These are phyloP conservation scores for Saccharomyces pastorianus DNA, from an alignment of 1,139 yeast genomes.

Conservation along the genomic window DNA sequence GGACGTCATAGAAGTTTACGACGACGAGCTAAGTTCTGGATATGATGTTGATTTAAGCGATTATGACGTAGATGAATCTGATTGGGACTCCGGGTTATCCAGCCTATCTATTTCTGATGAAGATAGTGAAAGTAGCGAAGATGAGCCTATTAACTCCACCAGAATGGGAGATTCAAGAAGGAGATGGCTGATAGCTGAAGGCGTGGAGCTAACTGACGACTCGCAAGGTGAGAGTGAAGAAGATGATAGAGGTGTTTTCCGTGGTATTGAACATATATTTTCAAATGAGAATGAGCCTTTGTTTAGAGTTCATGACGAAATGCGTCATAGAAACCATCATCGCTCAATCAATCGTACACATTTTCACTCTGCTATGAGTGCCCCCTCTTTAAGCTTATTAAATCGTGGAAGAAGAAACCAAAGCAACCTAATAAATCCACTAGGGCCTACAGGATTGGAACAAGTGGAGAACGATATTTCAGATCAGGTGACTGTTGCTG, in stretches of 20 bases:
- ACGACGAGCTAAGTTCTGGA: conserved; percentile 31
- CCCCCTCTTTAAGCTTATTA: conserved; percentile 25
- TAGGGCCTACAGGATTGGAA: conserved; percentile 30
- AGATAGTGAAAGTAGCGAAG: conserved; percentile 21
- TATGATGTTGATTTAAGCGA: conserved; percentile 31
- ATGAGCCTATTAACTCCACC: conserved; percentile 5
- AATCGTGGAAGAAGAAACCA: conserved; percentile 25
- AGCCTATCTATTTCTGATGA: conserved; percentile 27
- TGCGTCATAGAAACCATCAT: conserved; percentile 14
- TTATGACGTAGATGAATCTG: conserved; percentile 32
- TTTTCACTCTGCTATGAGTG: conserved; percentile 17
- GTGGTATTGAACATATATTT: conserved; percentile 30
- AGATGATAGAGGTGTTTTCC: conserved; percentile 28
- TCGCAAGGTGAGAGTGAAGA: conserved; percentile 24
- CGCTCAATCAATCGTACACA: conserved; percentile 18
- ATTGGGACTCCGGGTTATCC: conserved; percentile 32
- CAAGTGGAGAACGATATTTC: conserved; percentile 29
- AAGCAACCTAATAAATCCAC: conserved; percentile 27
- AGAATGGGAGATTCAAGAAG: conserved; percentile 17
- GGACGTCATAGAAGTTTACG: conserved; percentile 34
- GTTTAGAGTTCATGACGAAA: conserved; percentile 24
- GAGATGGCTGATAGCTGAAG: conserved; percentile 29
- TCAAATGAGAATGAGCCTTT: conserved; percentile 24
- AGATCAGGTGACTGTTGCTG: conserved; percentile 22
- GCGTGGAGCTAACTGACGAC: conserved; percentile 27